phyloP scores from a whole-genome alignment of 2,329 filamentous ascomycete species.

The Lecanicillium sp. region DNA sequence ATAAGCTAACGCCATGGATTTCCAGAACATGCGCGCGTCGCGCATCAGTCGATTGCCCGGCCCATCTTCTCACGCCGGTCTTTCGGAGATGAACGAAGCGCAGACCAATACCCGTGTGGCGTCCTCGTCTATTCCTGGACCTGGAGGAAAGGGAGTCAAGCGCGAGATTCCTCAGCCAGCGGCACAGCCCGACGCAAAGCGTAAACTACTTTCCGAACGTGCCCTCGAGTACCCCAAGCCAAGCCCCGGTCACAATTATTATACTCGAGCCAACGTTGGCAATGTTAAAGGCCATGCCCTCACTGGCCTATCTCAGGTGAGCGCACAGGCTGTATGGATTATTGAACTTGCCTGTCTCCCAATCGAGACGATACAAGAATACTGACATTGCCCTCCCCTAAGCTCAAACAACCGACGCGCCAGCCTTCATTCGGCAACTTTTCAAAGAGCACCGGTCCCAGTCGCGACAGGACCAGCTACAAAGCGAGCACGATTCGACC shows the following conservation, averaged over 20 bases:
- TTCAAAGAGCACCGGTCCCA: slow-evolving; percentile 48
- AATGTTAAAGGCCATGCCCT: slow-evolving; percentile 34
- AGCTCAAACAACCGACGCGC: slow-evolving; percentile 28
- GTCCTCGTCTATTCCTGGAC: slow-evolving; percentile 30
- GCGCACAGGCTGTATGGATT: neutral
- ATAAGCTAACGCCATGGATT: neutral
- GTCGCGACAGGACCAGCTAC: slow-evolving; percentile 33
- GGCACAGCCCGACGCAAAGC: slow-evolving; percentile 48
- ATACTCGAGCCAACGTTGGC: slow-evolving; percentile 31
- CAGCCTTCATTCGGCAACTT: slow-evolving; percentile 35
- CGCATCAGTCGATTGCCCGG: slow-evolving; percentile 8
- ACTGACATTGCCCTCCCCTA: slow-evolving; percentile 19
- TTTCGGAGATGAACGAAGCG: slow-evolving; percentile 51
- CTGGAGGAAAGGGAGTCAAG: slow-evolving; percentile 37
- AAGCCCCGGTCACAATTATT: slow-evolving; percentile 28
- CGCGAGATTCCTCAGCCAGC: slow-evolving; percentile 40
- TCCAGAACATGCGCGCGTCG: slow-evolving; percentile 4
- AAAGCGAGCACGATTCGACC: slow-evolving; percentile 40
- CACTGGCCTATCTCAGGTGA: slow-evolving; percentile 5
- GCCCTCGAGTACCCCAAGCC: slow-evolving; percentile 42
- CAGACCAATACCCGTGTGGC: slow-evolving; percentile 48
- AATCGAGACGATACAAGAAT: slow-evolving; percentile 14
- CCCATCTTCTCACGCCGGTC: slow-evolving; percentile 16
- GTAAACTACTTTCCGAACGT: slow-evolving; percentile 48
- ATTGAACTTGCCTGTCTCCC: slow-evolving; percentile 15